A percentile compares a stretch with the other conserved stretches of the same genome.
Evolutionary conservation across 2,329 filamentous ascomycete genomes (phyloP).

Genomic region (Penicillium aurantiogriseum): DNA sequence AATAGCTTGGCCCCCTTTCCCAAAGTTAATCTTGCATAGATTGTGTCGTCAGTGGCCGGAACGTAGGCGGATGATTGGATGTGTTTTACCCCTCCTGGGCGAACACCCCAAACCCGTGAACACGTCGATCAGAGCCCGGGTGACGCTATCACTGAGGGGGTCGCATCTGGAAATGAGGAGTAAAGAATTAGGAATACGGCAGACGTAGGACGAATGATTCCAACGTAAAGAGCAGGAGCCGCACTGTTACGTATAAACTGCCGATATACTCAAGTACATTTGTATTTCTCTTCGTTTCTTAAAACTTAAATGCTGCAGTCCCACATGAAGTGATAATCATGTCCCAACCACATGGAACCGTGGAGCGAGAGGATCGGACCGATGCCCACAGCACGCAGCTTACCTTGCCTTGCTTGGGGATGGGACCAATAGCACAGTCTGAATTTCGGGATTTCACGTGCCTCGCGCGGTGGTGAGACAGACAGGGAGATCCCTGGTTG

Average conservation of each 20-base stretch:
- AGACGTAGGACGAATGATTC: background rate
- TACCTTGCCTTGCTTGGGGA: background rate
- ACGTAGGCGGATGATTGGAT: conserved; percentile 11
- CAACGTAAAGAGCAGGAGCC: background rate
- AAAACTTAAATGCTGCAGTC: background rate
- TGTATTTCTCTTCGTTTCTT: background rate
- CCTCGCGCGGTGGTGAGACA: background rate
- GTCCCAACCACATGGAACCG: conserved; percentile 2
- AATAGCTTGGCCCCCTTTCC: conserved; percentile 1
- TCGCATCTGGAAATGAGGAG: background rate
- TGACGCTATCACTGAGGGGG: background rate
- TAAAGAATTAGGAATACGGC: background rate
- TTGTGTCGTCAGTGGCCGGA: conserved; percentile 6
- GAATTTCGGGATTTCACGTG: background rate
- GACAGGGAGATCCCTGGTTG: background rate
- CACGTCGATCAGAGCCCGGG: conserved; percentile 2
- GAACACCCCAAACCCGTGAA: background rate
- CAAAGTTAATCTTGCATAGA: conserved; percentile 22
- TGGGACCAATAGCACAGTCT: background rate
- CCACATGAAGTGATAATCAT: background rate
- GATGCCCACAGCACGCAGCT: background rate
- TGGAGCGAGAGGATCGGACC: conserved; percentile 5
- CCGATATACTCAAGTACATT: background rate
- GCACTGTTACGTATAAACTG: background rate
- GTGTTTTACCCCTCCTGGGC: conserved; percentile 2